These are phyloP conservation scores for Agrocybe pediades DNA, from an alignment of 768 basidiomycete species.

Conservation along the genomic window DNA sequence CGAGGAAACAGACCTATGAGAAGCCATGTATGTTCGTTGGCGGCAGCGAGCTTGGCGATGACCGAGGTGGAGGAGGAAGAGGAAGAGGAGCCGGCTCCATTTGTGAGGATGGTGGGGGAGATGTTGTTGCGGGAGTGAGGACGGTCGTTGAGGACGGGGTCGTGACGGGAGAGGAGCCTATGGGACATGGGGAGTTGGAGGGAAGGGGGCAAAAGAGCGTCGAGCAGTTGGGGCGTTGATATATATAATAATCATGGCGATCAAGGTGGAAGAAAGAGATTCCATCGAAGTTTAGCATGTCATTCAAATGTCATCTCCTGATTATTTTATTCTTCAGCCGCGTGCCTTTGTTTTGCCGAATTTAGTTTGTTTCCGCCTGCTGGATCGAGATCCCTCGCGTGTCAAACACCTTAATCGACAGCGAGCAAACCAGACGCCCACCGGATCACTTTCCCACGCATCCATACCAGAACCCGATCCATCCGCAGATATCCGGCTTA, in stretches of 20 bases:
- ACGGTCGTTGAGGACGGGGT: slow-evolving; percentile 62
- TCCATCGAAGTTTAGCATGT: slow-evolving; percentile 46
- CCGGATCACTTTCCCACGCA: slow-evolving; percentile 12
- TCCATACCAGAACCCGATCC: slow-evolving; percentile 21
- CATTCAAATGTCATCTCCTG: slow-evolving; percentile 39
- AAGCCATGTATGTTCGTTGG: slow-evolving; percentile 96
- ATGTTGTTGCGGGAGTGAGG: slow-evolving; percentile 52
- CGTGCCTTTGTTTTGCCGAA: slow-evolving; percentile 60
- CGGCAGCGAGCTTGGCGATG: slow-evolving; percentile 76
- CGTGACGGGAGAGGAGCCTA: slow-evolving; percentile 60
- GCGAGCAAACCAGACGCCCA: slow-evolving; percentile 14
- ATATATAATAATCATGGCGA: slow-evolving; percentile 72
- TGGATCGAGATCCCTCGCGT: slow-evolving; percentile 43
- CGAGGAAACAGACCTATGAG: slow-evolving; percentile 68
- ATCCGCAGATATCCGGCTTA: neutral
- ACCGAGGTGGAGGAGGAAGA: slow-evolving; percentile 31
- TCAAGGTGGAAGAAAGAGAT: slow-evolving; percentile 51
- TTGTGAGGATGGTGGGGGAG: slow-evolving; percentile 37
- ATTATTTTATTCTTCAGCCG: slow-evolving; percentile 42
- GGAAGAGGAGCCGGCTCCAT: slow-evolving; percentile 31
- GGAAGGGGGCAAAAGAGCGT: slow-evolving; percentile 50
- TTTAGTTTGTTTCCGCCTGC: slow-evolving; percentile 48
- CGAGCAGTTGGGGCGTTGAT: slow-evolving; percentile 45
- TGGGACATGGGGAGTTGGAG: slow-evolving; percentile 51
- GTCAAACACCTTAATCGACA: slow-evolving; percentile 21